A percentile compares a stretch with the other conserved stretches of the same genome.
These are phyloP conservation scores for Podosphaera leucotricha DNA, from an alignment of 2,329 filamentous ascomycete species.

Conservation along the genomic window DNA sequence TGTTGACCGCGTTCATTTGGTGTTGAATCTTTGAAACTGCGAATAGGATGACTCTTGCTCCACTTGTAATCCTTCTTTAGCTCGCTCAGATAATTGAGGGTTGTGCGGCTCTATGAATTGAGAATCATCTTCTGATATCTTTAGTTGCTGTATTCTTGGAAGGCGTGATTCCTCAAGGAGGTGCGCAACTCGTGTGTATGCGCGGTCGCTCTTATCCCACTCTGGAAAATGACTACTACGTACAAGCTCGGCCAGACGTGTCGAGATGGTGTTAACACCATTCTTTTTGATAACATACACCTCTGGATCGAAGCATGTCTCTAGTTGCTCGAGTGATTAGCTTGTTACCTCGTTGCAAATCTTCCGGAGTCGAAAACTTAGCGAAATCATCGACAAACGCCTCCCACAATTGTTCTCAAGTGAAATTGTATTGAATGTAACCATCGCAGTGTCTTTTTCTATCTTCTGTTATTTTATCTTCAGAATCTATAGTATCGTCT, in stretches of 20 bases:
- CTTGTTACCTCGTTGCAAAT: background rate
- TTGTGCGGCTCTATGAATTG: background rate
- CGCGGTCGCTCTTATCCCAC: background rate
- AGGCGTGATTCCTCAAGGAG: background rate
- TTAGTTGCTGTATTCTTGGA: background rate
- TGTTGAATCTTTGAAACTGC: too few relatives aligned
- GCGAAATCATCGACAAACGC: background rate
- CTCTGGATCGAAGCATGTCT: background rate
- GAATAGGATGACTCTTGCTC: too few relatives aligned
- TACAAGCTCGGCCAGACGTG: background rate
- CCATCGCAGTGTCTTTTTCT: background rate
- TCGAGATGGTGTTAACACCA: background rate
- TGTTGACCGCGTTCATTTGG: too few relatives aligned
- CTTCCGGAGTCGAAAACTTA: background rate
- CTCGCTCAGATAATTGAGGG: background rate
- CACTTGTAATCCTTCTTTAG: background rate
- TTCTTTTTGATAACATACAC: background rate
- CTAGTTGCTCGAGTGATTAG: background rate
- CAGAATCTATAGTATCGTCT: background rate
- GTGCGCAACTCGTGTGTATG: background rate
- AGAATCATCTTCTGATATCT: background rate
- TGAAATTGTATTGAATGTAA: background rate
- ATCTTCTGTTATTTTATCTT: background rate
- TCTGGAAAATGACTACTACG: background rate
- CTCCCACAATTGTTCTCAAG: background rate